Evolutionary conservation across 495 filamentous ascomycete genomes (phyloP).

Genomic region (Xylaria longipes): DNA sequence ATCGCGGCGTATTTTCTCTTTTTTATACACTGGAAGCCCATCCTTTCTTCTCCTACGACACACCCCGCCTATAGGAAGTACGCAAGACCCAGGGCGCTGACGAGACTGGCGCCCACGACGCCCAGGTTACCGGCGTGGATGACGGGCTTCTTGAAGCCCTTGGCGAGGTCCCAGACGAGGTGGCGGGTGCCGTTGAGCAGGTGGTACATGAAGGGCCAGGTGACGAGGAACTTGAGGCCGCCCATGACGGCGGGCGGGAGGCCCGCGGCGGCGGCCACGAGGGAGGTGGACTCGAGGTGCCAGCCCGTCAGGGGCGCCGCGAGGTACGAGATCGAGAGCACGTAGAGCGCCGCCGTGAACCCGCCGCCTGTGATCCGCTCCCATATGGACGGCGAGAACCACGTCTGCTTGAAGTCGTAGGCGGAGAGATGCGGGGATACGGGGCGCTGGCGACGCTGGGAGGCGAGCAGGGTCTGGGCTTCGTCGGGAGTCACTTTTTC

Average conservation of each 20-base stretch:
- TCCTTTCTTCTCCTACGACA: background rate
- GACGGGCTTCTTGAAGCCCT: constrained; percentile 68
- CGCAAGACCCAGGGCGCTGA: constrained; percentile 66
- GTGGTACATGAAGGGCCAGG: constrained; percentile 90
- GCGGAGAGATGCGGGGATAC: constrained; percentile 86
- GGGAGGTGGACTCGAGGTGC: constrained; percentile 80
- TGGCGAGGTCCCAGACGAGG: constrained; percentile 82
- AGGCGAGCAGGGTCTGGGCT: constrained; percentile 73
- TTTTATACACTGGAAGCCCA: background rate
- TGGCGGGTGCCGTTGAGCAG: constrained; percentile 86
- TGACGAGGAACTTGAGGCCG: constrained; percentile 71
- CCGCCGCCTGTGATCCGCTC: constrained; percentile 81
- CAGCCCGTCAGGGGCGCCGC: constrained; percentile 79
- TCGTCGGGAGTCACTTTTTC: constrained; percentile 64
- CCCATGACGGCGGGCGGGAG: constrained; percentile 74
- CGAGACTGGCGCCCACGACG: constrained; percentile 70
- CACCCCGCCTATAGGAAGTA: constrained; percentile 43
- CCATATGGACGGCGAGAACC: constrained; percentile 69
- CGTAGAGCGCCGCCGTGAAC: constrained; percentile 79
- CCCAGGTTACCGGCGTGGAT: constrained; percentile 79
- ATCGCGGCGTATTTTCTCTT: background rate
- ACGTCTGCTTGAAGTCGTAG: constrained; percentile 90
- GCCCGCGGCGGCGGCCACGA: constrained; percentile 78
- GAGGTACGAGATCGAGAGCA: constrained; percentile 84
- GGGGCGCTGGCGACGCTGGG: constrained; percentile 85